Base-by-base conservation (phyloP, 352 stramenopile species). In the Globisporangium splendens region DNA sequence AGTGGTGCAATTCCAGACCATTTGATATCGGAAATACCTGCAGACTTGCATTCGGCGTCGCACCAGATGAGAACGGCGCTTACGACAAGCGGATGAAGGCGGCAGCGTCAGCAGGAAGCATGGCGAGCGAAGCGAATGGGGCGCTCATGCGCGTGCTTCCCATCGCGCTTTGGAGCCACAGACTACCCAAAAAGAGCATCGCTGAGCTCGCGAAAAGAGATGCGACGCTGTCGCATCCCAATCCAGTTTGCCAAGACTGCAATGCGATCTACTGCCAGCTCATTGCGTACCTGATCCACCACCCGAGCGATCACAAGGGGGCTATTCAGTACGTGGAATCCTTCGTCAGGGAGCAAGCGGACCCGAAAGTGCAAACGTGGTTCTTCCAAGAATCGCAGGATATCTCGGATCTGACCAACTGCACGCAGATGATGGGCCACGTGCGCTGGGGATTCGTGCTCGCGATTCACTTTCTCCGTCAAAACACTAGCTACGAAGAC, bases 1-100 rank as follows among this genome's bases (percentile, higher is more conserved):
- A 55, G 0, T 87, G 77, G 74, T 66, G 48, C 46, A 41, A 52
- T 20, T 74, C 72, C 10, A 50, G 68, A 8, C 77, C 77, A 17
- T 80, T 72, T 46, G 74, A 87, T 58, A 84, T 84, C 47, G 77
- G 74, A 18, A 74, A 74, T 24, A 87, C 77, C 24, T 87, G 77
- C 53, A 50, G 62, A 24, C 63, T 56, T 2, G 77, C 74, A 17
- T 86, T 84, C 50, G 48, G 54, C 6, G 50, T 70, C 7, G 12
- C 49, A 24, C 58, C 67, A 2, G 56, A 74, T 14, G 50, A 22
- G 5, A 50, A 42, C 17, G 54, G 50, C 4, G 54, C 58, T 8
- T 65, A 66, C 22, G 70, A 65, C 18, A 61, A 56, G 8, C 11
- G 13, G 7, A 57, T 57, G 39, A 57, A 21, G 4, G 8, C 20